Conservation (phyloP, 768 basidiomycete genomes). For the Suillus spraguei region DNA sequence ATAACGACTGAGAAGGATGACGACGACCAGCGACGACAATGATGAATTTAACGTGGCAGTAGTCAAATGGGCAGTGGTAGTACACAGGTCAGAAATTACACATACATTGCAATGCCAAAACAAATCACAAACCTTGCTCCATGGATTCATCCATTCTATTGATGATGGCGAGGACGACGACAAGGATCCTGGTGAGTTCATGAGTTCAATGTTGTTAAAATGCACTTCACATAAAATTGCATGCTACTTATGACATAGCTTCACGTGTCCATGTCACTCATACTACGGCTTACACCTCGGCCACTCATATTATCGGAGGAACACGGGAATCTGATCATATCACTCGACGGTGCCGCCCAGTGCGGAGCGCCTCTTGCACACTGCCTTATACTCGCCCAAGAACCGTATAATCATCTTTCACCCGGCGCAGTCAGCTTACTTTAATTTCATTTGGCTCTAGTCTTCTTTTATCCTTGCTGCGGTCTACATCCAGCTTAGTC, state of each 20-base stretch:
- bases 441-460: too few species aligned
- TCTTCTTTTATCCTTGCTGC: too few species aligned
- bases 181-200: neutral
- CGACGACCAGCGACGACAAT: neutral
- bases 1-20: neutral
- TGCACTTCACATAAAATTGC: conserved; percentile 1
- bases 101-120: neutral
- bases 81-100: conserved; percentile 4
- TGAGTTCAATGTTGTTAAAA: neutral
- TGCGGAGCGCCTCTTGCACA: neutral
- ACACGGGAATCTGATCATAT: neutral
- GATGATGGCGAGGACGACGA: neutral
- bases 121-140: neutral
- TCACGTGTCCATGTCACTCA: neutral
- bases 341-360: neutral
- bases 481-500: too few species aligned
- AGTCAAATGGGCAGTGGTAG: conserved; percentile 5
- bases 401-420: too few species aligned
- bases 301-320: neutral
- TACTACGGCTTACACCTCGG: neutral
- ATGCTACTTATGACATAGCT: neutral
- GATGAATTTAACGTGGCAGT: conserved; percentile 7
- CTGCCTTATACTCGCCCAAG: neutral
- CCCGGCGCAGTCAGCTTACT: too few species aligned
- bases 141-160: neutral